Conservation (phyloP, 208 protist genomes). For the Crithidia sp. region DNA sequence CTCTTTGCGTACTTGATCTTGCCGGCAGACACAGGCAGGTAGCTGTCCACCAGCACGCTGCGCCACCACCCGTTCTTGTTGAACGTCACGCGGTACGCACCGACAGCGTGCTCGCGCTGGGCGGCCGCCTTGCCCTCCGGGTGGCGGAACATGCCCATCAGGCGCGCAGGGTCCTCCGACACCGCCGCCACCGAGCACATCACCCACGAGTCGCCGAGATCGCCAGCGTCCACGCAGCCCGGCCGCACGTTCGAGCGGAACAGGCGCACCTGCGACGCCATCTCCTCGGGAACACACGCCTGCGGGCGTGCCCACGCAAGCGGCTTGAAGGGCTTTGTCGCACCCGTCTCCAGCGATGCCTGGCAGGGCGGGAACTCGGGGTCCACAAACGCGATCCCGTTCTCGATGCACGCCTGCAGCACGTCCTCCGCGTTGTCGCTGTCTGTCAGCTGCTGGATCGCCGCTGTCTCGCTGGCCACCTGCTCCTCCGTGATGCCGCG, state of each 20-base stretch:
- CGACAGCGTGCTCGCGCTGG: slow-evolving; percentile 66
- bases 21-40: slow-evolving; percentile 66
- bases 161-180: slow-evolving; percentile 46
- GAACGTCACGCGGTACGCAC: slow-evolving; percentile 82
- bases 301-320: slow-evolving; percentile 70
- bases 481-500: slow-evolving; percentile 36
- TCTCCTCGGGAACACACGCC: slow-evolving; percentile 53
- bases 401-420: slow-evolving; percentile 56
- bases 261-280: slow-evolving; percentile 66
- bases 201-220: slow-evolving; percentile 80
- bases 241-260: slow-evolving; percentile 56
- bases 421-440: slow-evolving; percentile 18
- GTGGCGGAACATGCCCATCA: slow-evolving; percentile 74
- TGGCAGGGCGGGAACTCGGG: slow-evolving; percentile 75
- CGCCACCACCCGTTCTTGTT: slow-evolving; percentile 86
- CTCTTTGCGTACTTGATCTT: slow-evolving; percentile 67
- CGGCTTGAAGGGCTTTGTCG: slow-evolving; percentile 61
- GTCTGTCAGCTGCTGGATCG: not conserved
- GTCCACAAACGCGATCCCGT: slow-evolving; percentile 71
- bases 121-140: slow-evolving; percentile 50
- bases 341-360: slow-evolving; percentile 51
- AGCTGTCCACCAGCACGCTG: slow-evolving; percentile 84
- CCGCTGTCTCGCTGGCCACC: too few species aligned
- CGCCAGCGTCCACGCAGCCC: slow-evolving; percentile 51
- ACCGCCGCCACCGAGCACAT: slow-evolving; percentile 67